Conservation (phyloP, 257 asterid genomes). For the Fraxinus cuspidata region DNA sequence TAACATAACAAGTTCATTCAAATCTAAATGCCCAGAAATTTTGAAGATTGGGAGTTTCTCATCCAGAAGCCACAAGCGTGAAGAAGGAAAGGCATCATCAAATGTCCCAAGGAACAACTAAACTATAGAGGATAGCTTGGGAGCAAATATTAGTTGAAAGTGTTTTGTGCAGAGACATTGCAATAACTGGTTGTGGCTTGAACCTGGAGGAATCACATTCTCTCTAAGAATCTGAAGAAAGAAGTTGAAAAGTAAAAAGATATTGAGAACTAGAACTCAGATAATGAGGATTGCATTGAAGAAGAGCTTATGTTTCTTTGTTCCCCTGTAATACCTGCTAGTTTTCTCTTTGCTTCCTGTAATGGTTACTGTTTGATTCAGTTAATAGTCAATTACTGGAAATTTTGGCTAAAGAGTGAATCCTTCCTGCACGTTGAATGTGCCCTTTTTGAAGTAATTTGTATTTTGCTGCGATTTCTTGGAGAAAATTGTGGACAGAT, state of each 20-base stretch:
- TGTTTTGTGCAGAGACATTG: constrained; percentile 23
- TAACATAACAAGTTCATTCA: constrained; percentile 24
- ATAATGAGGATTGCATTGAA: constrained; percentile 27
- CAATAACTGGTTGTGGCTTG: constrained; percentile 21
- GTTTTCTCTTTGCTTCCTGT: background rate
- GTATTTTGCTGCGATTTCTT: background rate
- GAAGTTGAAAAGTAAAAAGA: constrained; percentile 23
- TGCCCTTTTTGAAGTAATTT: too few relatives aligned
- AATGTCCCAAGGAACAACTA: constrained; percentile 19
- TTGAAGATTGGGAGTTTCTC: constrained; percentile 21
- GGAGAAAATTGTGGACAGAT: background rate
- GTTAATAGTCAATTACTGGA: background rate
- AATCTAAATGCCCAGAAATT: constrained; percentile 25
- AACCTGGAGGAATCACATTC: constrained; percentile 26
- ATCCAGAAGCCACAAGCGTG: constrained; percentile 17
- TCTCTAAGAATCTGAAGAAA: constrained; percentile 9
- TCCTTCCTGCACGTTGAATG: background rate
- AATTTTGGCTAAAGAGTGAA: background rate
- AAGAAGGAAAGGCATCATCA: constrained; percentile 13
- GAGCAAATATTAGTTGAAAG: background rate
- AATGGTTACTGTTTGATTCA: background rate
- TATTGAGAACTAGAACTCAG: constrained; percentile 17
- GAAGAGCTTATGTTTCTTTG: background rate
- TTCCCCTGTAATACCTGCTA: background rate
- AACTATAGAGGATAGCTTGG: background rate